Evolutionary conservation across 495 filamentous ascomycete species (phyloP).

Genomic region (Cercophora sp.): DNA sequence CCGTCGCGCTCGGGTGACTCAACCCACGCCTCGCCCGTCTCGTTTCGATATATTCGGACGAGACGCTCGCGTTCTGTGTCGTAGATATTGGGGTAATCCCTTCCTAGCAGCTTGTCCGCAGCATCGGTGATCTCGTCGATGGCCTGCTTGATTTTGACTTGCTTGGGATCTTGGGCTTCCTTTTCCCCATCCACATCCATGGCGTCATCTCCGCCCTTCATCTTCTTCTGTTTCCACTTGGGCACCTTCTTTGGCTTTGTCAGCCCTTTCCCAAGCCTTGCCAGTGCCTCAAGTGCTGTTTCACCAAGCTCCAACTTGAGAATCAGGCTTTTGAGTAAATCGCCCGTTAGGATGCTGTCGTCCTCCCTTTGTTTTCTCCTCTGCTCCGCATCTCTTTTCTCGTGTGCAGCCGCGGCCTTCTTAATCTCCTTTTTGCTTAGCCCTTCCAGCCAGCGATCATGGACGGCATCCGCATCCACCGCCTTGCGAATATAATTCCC

Average conservation of each 20-base stretch:
- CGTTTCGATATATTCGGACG: conserved; percentile 75
- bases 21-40: conserved; percentile 90
- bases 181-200: conserved; percentile 63
- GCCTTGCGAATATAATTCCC: conserved; percentile 94
- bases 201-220: conserved; percentile 35
- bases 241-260: conserved; percentile 61
- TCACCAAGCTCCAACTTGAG: conserved; percentile 72
- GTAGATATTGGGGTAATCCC: conserved; percentile 83
- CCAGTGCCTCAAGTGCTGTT: conserved; percentile 83
- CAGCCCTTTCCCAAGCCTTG: conserved; percentile 67
- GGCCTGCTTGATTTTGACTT: conserved; percentile 61
- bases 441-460: conserved; percentile 90
- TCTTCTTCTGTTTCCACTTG: conserved; percentile 57
- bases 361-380: conserved; percentile 63
- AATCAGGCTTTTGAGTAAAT: conserved; percentile 71
- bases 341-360: conserved; percentile 69
- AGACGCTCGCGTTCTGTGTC: conserved; percentile 82
- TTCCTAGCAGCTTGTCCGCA: conserved; percentile 75
- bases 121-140: conserved; percentile 83
- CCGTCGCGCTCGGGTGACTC: conserved; percentile 39
- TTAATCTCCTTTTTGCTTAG: conserved; percentile 91
- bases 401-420: conserved; percentile 79
- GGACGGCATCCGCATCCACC: conserved; percentile 78
- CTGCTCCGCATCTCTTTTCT: conserved; percentile 75
- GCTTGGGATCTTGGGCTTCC: conserved; percentile 61